Evolutionary conservation across 2,329 filamentous ascomycete genomes (phyloP), one percentile per base, ranked within the genome.

Genomic region (Fusarium mexicanum): DNA sequence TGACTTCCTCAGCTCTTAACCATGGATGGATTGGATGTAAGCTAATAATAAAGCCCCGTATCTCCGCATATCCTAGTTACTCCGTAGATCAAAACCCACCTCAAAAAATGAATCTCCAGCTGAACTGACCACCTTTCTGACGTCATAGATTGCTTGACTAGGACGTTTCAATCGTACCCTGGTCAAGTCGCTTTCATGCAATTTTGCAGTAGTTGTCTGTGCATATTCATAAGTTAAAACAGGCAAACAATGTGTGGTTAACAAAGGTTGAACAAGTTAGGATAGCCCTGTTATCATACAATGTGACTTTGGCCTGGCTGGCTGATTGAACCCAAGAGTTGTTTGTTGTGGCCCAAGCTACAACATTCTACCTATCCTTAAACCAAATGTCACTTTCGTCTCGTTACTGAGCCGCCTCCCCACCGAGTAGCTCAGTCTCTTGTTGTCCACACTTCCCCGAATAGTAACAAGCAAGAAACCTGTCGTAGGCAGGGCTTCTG

Each of bases 401-500:
- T 31, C 57, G 31, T 54, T 67, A 60, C 54, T 58, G 76, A 71
- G 70, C 70, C 67, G 72, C 70, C 77, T 79, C 76, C 77, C 64
- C 77, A 79, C 77, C 77, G 76, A 79, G 74, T 75, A 63, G 67
- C 67, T 67, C 67, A 41, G 65, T 68, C 24, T 40, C 62, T 43
- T 44, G 54, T 63, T 48, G 47, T 37, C 38, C 47, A 60, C 43
- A n/a, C 48, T 35, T 43, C 40, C 48, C 20, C 33, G 41, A 26
- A 38, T 7, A 44, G 40, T 38, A 58, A 58, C 31, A 57, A 67
- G 62, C 44, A 40, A 67, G 29, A 46, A 24, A 29, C n/a, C 48
- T 26, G 17, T 31, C 38, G 33, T 26, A 31, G 24, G 16, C 16
- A 33, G n/a, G 48, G 50, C 12, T 35, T 35, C 38, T 31, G 37